phyloP scores from a whole-genome alignment of 306 rosid species.

The Vigna unguiculata region DNA sequence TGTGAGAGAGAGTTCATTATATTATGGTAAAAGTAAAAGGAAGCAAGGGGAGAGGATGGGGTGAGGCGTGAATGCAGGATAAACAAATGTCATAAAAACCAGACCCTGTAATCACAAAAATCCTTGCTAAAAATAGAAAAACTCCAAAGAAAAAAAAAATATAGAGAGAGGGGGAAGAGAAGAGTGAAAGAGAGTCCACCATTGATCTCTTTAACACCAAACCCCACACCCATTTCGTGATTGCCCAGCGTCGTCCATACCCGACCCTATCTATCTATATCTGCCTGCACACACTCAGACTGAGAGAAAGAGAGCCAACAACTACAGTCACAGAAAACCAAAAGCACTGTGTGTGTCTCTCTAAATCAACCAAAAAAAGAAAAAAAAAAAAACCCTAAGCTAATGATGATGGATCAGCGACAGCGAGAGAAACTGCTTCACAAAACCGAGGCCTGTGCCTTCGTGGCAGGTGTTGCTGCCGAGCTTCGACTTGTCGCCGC shows the following conservation, averaged over 20 bases:
- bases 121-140: slow-evolving; percentile 69
- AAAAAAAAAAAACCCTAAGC: slow-evolving; percentile 20
- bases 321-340: slow-evolving; percentile 68
- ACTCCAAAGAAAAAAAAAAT: slow-evolving; percentile 13
- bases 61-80: slow-evolving; percentile 60
- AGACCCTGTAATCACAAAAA: slow-evolving; percentile 49
- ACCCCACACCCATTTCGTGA: slow-evolving; percentile 72
- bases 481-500: slow-evolving; percentile 51
- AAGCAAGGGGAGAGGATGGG: slow-evolving; percentile 14
- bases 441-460: slow-evolving; percentile 70
- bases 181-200: slow-evolving; percentile 42
- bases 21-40: slow-evolving; percentile 48
- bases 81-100: slow-evolving; percentile 84
- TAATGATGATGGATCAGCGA: slow-evolving; percentile 67
- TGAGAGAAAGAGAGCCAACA: slow-evolving; percentile 19
- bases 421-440: slow-evolving; percentile 44
- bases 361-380: no score
- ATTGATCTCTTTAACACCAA: slow-evolving; percentile 53
- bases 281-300: slow-evolving; percentile 54
- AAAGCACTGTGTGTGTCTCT: slow-evolving; percentile 27
- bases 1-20: slow-evolving; percentile 26
- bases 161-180: neutral
- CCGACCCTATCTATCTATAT: slow-evolving; percentile 10
- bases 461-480: slow-evolving; percentile 67
- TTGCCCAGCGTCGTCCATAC: slow-evolving; percentile 73